Evolutionary conservation across 495 filamentous ascomycete genomes (phyloP), one percentile per base, ranked within the genome.

Genomic region (Hyaloscypha bicolor): DNA sequence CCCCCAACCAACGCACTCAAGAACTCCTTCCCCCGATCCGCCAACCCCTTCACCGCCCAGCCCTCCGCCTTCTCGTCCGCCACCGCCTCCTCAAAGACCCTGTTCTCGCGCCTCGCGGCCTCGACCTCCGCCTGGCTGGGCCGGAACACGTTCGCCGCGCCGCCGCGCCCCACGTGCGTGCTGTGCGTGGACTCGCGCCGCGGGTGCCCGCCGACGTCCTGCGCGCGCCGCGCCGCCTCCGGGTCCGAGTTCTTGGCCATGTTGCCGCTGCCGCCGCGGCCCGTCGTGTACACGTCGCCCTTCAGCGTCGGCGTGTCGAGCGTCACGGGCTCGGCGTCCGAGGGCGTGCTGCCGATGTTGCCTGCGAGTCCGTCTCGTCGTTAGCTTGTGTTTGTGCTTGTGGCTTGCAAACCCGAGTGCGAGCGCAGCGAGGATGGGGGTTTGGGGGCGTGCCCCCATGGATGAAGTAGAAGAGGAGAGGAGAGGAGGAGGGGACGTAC

Each of bases 281-380:
- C 94, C 22, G 94, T 97, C 6, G 94, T 96, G 73, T 92, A 94
- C 66, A 92, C 79, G 19, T 90, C 81, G 25, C 83, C 83, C 79
- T 96, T 97, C 74, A 97, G 87, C 53, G 87, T 91, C 0, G 94
- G 94, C 4, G 93, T 96, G 69, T 88, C 79, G 63, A 96, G 84
- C 71, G 92, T 90, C 21, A 80, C 73, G 64, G 87, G 80, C 14
- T 79, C 76, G 64, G 83, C 71, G 37, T 77, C 74, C 12, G 82
- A 72, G 48, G 79, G 77, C 68, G 80, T 80, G 62, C 85, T 85
- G 72, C 83, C 84, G 69, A 94, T 91, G 81, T 96, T 96, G 69
- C 93, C 93, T 65, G 25, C 6, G 9, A 9, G n/a, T 37, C 3
- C 35, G 25, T 25, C 2, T 25, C 25, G 1, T 25, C 25, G 25